Base-by-base conservation (phyloP, 2,329 filamentous ascomycete species). In the Fusarium sp. region DNA sequence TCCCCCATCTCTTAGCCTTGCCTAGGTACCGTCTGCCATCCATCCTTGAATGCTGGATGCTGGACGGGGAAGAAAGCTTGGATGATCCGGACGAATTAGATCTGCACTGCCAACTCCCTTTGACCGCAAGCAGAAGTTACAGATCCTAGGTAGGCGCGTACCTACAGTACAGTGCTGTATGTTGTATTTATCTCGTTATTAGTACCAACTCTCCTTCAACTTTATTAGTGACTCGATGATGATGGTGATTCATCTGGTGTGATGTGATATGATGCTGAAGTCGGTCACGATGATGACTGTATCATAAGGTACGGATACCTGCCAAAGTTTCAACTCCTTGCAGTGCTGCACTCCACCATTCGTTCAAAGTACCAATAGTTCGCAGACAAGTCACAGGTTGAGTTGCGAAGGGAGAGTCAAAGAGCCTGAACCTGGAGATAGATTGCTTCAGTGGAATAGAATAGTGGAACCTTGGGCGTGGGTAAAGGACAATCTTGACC, bases 61-160 rank as follows among this genome's bases (percentile, higher is more conserved):
- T 28, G 37, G 65, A 63, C 73, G 71, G 73, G 73, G 73, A 75
- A 73, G 57, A 43, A 26, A 53, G 50, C 62, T 60, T 65, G 49
- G 48, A 42, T 44, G 58, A 72, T 71, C 73, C 74, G 74, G 72
- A 71, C 73, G 72, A 74, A 75, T 75, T 75, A 73, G 70, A 71
- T 72, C 43, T 60, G 42, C 46, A 67, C 55, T 67, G 13, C 34
- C 62, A 45, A 49, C 61, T 58, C 51, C 65, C 46, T 64, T 64
- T 59, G 58, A 58, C 67, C 67, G 58, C 66, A 70, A 60, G 62
- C 67, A 59, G 57, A 59, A 69, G 51, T 56, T 53, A 50, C 37
- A 64, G 43, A 57, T 50, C 26, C 60, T 44, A 44, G 34, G 16
- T 43, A 44, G 37, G 18, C 25, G 26, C 44, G 5, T 37, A n/a